Evolutionary conservation across 2,329 filamentous ascomycete species (phyloP), one percentile per base, ranked within the genome.

Genomic region (Ophiostoma tasmaniense): DNA sequence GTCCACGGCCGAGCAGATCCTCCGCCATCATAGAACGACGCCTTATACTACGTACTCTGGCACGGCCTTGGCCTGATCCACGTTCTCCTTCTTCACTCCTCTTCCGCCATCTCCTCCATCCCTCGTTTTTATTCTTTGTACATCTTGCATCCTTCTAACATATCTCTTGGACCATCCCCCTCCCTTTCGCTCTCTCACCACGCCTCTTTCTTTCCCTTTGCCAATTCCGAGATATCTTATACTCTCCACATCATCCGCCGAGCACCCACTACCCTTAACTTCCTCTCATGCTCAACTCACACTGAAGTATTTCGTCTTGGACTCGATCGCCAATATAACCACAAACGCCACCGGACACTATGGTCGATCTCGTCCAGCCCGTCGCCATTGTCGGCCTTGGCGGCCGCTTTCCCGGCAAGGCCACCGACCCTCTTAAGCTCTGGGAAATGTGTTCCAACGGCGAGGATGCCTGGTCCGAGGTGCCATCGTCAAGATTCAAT

Each of bases 371-470:
- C 28, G 64, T 74, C 50, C 75, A 76, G 39, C 79, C 72, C 25
- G 64, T 81, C 62, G 80, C 79, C 25, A 75, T 81, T 22, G 72
- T 81, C 59, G 79, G 79, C 61, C 75, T 74, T 11, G 76, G 75
- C 14, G 79, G 78, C 69, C 76, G 78, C 25, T 78, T 80, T n/a
- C 77, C 78, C 0, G 78, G 78, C 8, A 74, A 73, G 55, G 75
- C 76, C 2, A 75, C 71, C 1, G 75, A 74, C 22, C 75, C 77
- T 1, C 73, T 75, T 0, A 74, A 74, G 68, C 72, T 79, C 5
- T 79, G 76, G 75, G 74, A 77, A 2, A 72, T 78, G 67, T 73
- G 72, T 7, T 50, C 68, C 10, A 42, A 66, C 7, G 71, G 71
- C n/a, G 39, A 64, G 7, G 71, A 72, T 39, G 72, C 71, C 8